Percentiles rank a stretch among this genome's conserved stretches.
These are phyloP conservation scores for Sporothrix inflata DNA, from an alignment of 2,329 filamentous ascomycete species.

Conservation along the genomic window DNA sequence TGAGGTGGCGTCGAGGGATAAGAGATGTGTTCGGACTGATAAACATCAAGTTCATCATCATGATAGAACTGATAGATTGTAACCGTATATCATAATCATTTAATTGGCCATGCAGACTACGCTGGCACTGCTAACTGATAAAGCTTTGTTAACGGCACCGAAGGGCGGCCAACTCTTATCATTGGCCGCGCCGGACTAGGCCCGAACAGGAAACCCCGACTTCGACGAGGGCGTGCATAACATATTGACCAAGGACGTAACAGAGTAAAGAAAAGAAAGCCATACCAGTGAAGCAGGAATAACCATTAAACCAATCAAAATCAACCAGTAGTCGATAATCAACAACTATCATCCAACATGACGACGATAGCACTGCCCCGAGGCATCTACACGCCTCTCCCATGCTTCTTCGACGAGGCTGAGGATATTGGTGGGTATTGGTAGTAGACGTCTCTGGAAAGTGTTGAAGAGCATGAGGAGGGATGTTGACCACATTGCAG, in stretches of 20 bases:
- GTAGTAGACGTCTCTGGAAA: too few species aligned
- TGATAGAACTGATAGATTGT: too few species aligned
- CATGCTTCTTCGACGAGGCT: constrained; percentile 28
- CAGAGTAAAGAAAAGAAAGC: too few species aligned
- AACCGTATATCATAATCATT: too few species aligned
- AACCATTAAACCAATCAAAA: too few species aligned
- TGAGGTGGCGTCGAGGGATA: too few species aligned
- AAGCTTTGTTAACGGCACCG: not conserved
- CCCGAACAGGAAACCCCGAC: not conserved
- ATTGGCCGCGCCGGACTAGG: not conserved
- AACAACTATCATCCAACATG: not conserved
- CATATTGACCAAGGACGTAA: not conserved
- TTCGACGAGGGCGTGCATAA: not conserved
- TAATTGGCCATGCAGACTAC: too few species aligned
- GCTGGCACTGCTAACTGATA: not conserved
- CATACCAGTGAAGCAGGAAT: too few species aligned
- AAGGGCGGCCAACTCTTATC: not conserved
- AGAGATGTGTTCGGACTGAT: too few species aligned
- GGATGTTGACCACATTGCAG: not conserved
- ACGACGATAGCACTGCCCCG: constrained; percentile 16
- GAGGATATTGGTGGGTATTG: constrained; percentile 27
- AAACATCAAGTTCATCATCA: too few species aligned
- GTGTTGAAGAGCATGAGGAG: too few species aligned
- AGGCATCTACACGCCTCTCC: constrained; percentile 32
- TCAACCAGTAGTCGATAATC: too few species aligned